Base-by-base conservation (phyloP, 2,329 filamentous ascomycete species). In the Arachnopeziza araneosa region DNA sequence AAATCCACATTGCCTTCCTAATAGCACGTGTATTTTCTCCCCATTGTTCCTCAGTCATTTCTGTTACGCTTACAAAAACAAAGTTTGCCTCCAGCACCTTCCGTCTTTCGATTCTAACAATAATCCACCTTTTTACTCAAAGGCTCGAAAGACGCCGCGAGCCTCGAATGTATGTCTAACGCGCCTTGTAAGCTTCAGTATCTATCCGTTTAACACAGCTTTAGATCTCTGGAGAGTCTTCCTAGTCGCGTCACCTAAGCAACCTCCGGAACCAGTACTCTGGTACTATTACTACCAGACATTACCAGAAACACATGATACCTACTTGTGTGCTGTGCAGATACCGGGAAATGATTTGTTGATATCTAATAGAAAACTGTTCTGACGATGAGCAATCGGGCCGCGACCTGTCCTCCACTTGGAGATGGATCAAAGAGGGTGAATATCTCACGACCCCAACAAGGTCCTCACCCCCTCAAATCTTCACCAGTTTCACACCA, bases 371-470 rank as follows among this genome's bases (percentile, higher is more conserved):
- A 48, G 52, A n/a, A 24, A 24, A 49, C 6, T 24, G 21, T 52
- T 23, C 70, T 69, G 67, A 66, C 61, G 61, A 60, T 49, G 52
- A 58, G 58, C n/a, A 50, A 64, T 56, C 68, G 67, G 22, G 65
- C 65, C 19, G 61, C 67, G 54, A 68, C 68, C 60, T 68, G 70
- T 58, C 70, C 65, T 51, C 67, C 71, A 54, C 66, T 73, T 12
- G 70, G 68, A 54, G 71, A 73, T 60, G 67, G 69, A 54, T 71
- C 70, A 21, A 58, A 61, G 32, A 66, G 71, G 52, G 65, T 72
- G 57, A 73, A 72, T 54, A 72, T 71, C 55, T 52, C 60, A n/a
- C 70, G 69, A 48, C 54, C 36, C 12, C 36, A 44, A 14, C 36
- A 19, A 4, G 12, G 36, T 12, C 36, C 36, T 44, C 36, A 44